Conservation (phyloP, 2,329 filamentous ascomycete genomes). For the Chaetoscypha palmicola region DNA sequence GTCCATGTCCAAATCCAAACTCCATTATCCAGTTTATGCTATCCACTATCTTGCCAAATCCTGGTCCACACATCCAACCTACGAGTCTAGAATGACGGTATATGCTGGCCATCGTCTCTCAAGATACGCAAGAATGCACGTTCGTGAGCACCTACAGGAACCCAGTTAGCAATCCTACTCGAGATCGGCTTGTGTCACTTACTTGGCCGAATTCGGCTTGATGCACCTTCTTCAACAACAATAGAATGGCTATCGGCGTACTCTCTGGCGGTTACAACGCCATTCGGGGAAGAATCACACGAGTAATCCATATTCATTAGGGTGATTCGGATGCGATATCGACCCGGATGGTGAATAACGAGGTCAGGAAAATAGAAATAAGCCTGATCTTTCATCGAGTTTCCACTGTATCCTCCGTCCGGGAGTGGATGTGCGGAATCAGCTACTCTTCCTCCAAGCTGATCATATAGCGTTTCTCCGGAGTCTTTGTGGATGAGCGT, state of each 20-base stretch:
- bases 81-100: slow-evolving; percentile 16
- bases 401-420: slow-evolving; percentile 10
- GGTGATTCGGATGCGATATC: slow-evolving; percentile 25
- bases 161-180: slow-evolving; percentile 14
- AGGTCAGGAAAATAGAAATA: slow-evolving; percentile 30
- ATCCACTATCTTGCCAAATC: too few relatives aligned
- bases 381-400: slow-evolving; percentile 17
- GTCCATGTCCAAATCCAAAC: too few relatives aligned
- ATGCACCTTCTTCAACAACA: slow-evolving; percentile 19
- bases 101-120: slow-evolving; percentile 24
- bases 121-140: slow-evolving; percentile 24
- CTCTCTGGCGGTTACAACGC: slow-evolving; percentile 20
- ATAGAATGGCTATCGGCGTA: slow-evolving; percentile 26
- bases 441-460: slow-evolving; percentile 22
- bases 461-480: slow-evolving; percentile 23
- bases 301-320: slow-evolving; percentile 29
- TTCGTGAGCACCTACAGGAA: slow-evolving; percentile 23
- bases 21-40: too few relatives aligned
- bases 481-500: slow-evolving; percentile 23
- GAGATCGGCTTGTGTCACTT: slow-evolving; percentile 7
- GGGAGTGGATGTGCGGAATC: slow-evolving; percentile 28
- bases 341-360: slow-evolving; percentile 23
- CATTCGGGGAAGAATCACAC: slow-evolving; percentile 16
- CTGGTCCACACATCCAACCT: too few relatives aligned
- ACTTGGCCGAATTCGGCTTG: slow-evolving; percentile 22